A percentile compares a stretch with the other conserved stretches of the same genome.
Evolutionary conservation across 768 basidiomycete genomes (phyloP).

Genomic region (Podaxis carcinomalis): DNA sequence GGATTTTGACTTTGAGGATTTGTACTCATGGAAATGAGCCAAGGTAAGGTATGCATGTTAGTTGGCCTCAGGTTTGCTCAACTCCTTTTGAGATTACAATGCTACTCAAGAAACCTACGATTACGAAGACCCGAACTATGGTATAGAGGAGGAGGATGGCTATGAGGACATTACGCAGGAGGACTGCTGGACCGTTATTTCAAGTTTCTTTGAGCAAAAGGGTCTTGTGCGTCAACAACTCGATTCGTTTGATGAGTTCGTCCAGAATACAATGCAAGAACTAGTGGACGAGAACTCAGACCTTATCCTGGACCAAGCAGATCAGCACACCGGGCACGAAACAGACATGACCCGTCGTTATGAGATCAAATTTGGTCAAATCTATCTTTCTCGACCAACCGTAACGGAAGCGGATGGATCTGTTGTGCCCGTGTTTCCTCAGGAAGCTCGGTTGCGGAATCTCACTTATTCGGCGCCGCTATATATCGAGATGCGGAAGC

Average conservation of each 20-base stretch:
- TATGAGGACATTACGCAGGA: conserved; percentile 85
- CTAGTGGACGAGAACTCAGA: conserved; percentile 96
- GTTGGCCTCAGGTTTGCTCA: conserved; percentile 25
- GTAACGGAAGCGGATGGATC: conserved; percentile 95
- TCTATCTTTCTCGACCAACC: conserved; percentile 92
- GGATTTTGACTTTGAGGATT: not conserved
- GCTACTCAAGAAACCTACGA: conserved; percentile 46
- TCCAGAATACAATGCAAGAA: conserved; percentile 99
- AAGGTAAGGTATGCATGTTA: conserved; percentile 38
- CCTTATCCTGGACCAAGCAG: conserved; percentile 92
- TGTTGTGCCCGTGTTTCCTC: conserved; percentile 91
- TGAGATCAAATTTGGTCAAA: conserved; percentile 96
- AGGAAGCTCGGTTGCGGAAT: conserved; percentile 92
- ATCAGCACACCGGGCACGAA: conserved; percentile 90
- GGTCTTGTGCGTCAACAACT: conserved; percentile 97
- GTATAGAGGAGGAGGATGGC: conserved; percentile 52
- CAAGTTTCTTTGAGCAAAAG: conserved; percentile 94
- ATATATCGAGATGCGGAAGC: conserved; percentile 93
- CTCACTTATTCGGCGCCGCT: conserved; percentile 94
- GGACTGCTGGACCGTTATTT: conserved; percentile 94
- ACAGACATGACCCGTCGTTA: conserved; percentile 83
- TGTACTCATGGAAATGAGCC: conserved; percentile 35
- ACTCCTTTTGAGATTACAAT: conserved; percentile 40
- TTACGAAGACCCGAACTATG: conserved; percentile 60
- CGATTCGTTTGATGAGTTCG: conserved; percentile 98